Evolutionary conservation across 2,329 filamentous ascomycete species (phyloP), one percentile per base, ranked within the genome.

Genomic region (Fusarium neocosmosporiellum): DNA sequence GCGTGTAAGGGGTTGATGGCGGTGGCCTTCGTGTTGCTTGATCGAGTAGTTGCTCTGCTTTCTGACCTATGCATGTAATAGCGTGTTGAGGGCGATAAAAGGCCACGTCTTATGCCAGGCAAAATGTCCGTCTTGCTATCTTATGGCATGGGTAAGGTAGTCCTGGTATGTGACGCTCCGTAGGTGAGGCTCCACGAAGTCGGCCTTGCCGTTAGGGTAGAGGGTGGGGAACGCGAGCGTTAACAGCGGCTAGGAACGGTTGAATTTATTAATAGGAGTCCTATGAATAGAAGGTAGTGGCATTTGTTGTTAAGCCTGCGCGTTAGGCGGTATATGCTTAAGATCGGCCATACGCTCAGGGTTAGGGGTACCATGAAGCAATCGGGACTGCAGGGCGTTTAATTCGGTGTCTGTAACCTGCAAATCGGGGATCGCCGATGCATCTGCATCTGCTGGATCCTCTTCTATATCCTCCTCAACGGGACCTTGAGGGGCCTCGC

Each of bases 381-480:
- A 57, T 37, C 53, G 53, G 31, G 53, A 57, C n/a, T 57, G 53
- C 11, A 57, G 33, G 53, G 53, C 53, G 53, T 57, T 57, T 57
- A 57, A 57, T 57, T 57, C 53, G 18, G 53, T 57, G 22, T 57
- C 53, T 14, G 33, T 57, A 24, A 57, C 22, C 31, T 57, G 53
- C 53, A 57, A 57, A 57, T 57, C 22, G 16, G 53, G 53, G 53
- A 57, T 57, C 33, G 53, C 53, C 2, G 31, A 57, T 33, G 53
- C 33, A 18, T 57, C 53, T 5, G 31, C 53, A 57, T 57, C 53
- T n/a, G 18, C 16, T 20, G 53, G 31, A 57, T 57, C 53, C 53
- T 37, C 33, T 57, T 57, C 53, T 37, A 57, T 9, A 57, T 7
- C 53, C 53, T 57, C 53, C 53, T 57, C 31, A 31, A 57, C 34